A percentile compares a stretch with the other conserved stretches of the same genome.
phyloP scores from a whole-genome alignment of 1,139 yeast species.

The Lodderomyces oxycetoniae region DNA sequence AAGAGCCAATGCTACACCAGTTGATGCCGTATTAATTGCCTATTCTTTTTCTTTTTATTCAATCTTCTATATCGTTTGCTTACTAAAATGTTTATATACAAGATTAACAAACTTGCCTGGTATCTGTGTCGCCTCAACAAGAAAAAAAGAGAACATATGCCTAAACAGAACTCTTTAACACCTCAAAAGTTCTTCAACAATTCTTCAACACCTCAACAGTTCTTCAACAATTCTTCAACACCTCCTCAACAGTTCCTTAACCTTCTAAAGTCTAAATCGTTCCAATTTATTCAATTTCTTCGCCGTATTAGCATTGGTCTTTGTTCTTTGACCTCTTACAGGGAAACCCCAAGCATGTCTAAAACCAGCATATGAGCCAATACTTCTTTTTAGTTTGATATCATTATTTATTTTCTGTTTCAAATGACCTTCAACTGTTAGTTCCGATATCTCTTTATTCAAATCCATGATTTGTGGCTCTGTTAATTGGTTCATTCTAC shows the following conservation, averaged over 20 bases:
- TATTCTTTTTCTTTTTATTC: not conserved
- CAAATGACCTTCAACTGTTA: slow-evolving; percentile 83
- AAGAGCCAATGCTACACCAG: too few relatives aligned
- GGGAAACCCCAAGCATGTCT: slow-evolving; percentile 89
- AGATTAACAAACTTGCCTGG: too few relatives aligned
- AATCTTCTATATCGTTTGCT: slow-evolving; percentile 1
- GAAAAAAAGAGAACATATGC: too few relatives aligned
- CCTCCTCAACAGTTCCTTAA: too few relatives aligned
- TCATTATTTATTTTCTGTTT: slow-evolving; percentile 74
- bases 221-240: too few relatives aligned
- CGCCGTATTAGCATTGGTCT: slow-evolving; percentile 88
- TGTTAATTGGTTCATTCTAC: slow-evolving; percentile 89
- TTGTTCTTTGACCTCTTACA: slow-evolving; percentile 90
- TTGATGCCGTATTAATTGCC: not conserved
- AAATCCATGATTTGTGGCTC: slow-evolving; percentile 85
- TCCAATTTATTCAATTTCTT: slow-evolving; percentile 75
- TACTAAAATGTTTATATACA: too few relatives aligned
- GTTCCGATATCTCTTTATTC: slow-evolving; percentile 78
- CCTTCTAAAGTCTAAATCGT: slow-evolving; percentile 34
- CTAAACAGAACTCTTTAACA: too few relatives aligned
- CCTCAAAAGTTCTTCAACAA: too few relatives aligned
- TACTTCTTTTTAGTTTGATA: slow-evolving; percentile 72
- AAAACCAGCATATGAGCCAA: slow-evolving; percentile 83
- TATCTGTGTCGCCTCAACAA: too few relatives aligned
- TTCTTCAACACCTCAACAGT: too few relatives aligned